Evolutionary conservation across 768 basidiomycete genomes (phyloP), one percentile per base, ranked within the genome.

Genomic region (Leccinum obscurum): DNA sequence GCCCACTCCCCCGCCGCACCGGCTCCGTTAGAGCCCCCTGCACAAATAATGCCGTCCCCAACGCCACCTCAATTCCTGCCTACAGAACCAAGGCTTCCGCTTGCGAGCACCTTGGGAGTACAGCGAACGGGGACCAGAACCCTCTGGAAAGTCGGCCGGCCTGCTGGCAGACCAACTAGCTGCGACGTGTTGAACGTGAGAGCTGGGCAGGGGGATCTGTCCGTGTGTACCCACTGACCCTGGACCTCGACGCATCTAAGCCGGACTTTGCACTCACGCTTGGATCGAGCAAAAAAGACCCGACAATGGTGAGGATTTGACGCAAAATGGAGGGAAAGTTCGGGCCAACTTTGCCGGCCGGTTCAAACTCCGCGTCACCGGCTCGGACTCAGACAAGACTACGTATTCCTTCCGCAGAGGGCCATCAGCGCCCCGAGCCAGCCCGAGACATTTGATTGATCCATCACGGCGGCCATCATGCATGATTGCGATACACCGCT

Each of bases 51-150:
- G 34, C 24, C 44, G 44, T 46, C 0, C 44, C 44, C 7, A 24
- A 26, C 24, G 46, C 32, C 46, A 55, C 37, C 63, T 66, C 63
- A 56, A 59, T 66, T 56, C 59, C 59, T 14, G 46, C 37, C 46
- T 15, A 13, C 24, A 44, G 48, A 56, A 46, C 44, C 39, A 6
- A 44, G n/a, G 41, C 9, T n/a, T 35, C 20, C 15, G 8, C 44
- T 15, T 52, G 28, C 17, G 28, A 22, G 5, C 22, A 49, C n/a
- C 44, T 46, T 22, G 20, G 44, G 44, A 44, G 1, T 44, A 44
- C n/a, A 22, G 44, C 20, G 20, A n/a, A n/a, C 1, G 41, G 8
- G 22, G 50, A 1, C 17, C 8, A 30, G 50, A 26, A 51, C 28
- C 28, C 28, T 26, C 26, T 17, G 28, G 17, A n/a, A 28, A 52